A percentile compares a stretch with the other conserved stretches of the same genome.
These are phyloP conservation scores for Cystobasidiaceae sp. DNA, from an alignment of 1,284 basidiomycete species.

Conservation along the genomic window DNA sequence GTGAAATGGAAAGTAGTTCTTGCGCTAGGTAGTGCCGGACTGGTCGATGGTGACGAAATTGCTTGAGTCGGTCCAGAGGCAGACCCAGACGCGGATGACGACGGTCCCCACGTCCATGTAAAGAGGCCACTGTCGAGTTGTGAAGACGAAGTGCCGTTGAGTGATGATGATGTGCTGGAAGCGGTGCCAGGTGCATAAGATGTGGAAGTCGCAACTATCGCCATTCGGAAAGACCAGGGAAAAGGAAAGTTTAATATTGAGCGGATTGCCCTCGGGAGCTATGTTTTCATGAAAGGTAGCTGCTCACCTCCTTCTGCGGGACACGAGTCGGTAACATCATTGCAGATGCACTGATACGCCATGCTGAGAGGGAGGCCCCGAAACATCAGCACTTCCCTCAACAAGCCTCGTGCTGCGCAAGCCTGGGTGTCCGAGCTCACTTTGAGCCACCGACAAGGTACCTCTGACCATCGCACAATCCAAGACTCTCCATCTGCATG, in stretches of 20 bases:
- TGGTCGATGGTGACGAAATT: background rate
- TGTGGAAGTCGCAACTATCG: constrained; percentile 1
- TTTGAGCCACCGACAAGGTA: constrained; percentile 7
- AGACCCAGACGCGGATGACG: background rate
- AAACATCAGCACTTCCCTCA: background rate
- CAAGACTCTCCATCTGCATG: background rate
- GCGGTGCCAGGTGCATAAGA: background rate
- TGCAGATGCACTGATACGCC: constrained; percentile 23
- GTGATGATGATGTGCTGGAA: constrained; percentile 4
- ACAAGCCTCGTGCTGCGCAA: background rate
- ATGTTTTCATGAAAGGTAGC: background rate
- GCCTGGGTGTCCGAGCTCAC: background rate
- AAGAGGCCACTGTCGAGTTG: constrained; percentile 9
- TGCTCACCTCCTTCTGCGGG: constrained; percentile 13
- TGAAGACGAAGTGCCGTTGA: constrained; percentile 13
- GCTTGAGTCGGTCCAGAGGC: too few relatives aligned
- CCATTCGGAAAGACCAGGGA: too few relatives aligned
- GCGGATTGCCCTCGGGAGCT: background rate
- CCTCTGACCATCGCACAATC: constrained; percentile 1
- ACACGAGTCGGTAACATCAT: constrained; percentile 15
- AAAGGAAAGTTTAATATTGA: background rate
- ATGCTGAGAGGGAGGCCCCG: background rate
- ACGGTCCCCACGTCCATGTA: constrained; percentile 22
- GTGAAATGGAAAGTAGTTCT: constrained; percentile 13
- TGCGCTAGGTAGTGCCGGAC: background rate